These are phyloP conservation scores for Xylariaceae sp. DNA, from an alignment of 2,329 filamentous ascomycete species.

Conservation along the genomic window DNA sequence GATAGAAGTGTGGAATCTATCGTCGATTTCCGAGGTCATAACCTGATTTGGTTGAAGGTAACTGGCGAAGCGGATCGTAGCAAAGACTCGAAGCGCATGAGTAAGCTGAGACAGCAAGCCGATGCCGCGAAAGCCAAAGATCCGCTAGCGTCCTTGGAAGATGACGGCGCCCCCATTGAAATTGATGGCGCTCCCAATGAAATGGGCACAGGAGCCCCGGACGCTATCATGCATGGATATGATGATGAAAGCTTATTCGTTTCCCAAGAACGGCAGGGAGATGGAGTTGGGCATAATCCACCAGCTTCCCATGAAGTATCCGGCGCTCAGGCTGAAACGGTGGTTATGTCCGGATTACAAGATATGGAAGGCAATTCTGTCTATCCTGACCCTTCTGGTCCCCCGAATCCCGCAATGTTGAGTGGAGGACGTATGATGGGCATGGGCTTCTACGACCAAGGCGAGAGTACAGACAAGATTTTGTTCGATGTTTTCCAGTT, in stretches of 20 bases:
- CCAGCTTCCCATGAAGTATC: constrained; percentile 19
- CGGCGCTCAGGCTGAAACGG: constrained; percentile 29
- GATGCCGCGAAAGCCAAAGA: constrained; percentile 54
- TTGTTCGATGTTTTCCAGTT: constrained; percentile 56
- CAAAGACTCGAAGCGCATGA: constrained; percentile 55
- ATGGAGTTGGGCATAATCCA: constrained; percentile 17
- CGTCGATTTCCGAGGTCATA: constrained; percentile 87
- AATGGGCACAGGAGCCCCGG: constrained; percentile 31
- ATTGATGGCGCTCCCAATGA: constrained; percentile 30
- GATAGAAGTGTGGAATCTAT: constrained; percentile 84
- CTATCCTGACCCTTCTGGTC: constrained; percentile 31
- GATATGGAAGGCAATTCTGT: constrained; percentile 27
- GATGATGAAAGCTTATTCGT: constrained; percentile 37
- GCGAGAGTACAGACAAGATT: constrained; percentile 54
- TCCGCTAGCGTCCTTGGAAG: constrained; percentile 29
- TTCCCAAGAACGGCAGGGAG: constrained; percentile 20
- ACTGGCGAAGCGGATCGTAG: constrained; percentile 55
- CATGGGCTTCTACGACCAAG: constrained; percentile 59
- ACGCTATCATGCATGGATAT: constrained; percentile 33
- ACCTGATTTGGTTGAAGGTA: constrained; percentile 73
- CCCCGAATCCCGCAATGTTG: constrained; percentile 47
- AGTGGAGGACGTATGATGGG: constrained; percentile 50
- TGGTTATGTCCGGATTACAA: constrained; percentile 33
- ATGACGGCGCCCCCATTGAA: constrained; percentile 29
- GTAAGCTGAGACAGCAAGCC: constrained; percentile 51